A percentile compares a stretch with the other conserved stretches of the same genome.
Evolutionary conservation across 257 asterid species (phyloP).

Genomic region (Cinchona pubescens): DNA sequence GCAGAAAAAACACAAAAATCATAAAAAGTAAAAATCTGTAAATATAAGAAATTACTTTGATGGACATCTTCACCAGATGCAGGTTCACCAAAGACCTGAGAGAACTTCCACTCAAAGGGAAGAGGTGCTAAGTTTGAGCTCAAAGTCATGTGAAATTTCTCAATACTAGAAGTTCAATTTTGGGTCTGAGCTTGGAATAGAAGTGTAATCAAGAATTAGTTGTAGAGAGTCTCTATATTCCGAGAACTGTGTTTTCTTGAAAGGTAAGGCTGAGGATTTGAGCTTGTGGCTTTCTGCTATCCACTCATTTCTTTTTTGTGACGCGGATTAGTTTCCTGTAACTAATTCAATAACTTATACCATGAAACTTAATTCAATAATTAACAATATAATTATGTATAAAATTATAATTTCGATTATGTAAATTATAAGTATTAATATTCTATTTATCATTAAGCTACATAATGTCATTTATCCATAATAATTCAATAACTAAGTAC

Average conservation of each 20-base stretch:
- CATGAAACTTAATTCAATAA: too few relatives aligned
- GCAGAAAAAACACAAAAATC: not conserved
- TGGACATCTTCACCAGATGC: constrained; percentile 58
- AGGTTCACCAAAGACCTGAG: constrained; percentile 70
- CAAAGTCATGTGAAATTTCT: constrained; percentile 25
- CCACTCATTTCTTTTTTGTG: not conserved
- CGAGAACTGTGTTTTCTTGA: not conserved
- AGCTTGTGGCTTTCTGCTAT: not conserved
- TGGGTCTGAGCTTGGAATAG: not conserved
- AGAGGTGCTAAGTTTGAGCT: constrained; percentile 36
- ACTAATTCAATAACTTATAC: too few relatives aligned
- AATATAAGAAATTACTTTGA: constrained; percentile 42
- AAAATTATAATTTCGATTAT: too few relatives aligned
- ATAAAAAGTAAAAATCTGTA: not conserved
- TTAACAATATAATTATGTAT: too few relatives aligned
- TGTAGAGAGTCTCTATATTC: not conserved
- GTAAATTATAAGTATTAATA: too few relatives aligned
- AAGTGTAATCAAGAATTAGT: not conserved
- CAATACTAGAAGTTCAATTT: not conserved
- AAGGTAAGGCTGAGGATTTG: not conserved
- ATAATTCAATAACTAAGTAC: too few relatives aligned
- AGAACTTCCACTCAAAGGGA: constrained; percentile 61
- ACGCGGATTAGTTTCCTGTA: too few relatives aligned
- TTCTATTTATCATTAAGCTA: too few relatives aligned
- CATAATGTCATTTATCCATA: too few relatives aligned